These are phyloP conservation scores for Debaryomyces castellii DNA, from an alignment of 805 yeast species.

Conservation along the genomic window DNA sequence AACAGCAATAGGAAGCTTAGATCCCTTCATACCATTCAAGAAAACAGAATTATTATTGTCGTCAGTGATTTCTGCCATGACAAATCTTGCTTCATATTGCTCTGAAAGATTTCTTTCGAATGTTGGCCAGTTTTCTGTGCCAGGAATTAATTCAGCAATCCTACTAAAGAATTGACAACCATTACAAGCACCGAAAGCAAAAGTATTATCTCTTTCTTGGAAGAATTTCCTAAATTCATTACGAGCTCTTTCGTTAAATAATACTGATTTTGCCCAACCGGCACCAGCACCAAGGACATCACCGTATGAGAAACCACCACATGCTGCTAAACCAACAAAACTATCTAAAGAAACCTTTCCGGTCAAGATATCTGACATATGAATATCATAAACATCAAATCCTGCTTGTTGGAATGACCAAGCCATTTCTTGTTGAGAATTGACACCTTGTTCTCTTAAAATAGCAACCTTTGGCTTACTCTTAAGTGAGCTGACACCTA, in stretches of 20 bases:
- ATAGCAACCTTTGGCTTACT: slow-evolving; percentile 88
- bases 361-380: slow-evolving; percentile 86
- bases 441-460: slow-evolving; percentile 97
- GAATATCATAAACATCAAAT: slow-evolving; percentile 89
- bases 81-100: slow-evolving; percentile 94
- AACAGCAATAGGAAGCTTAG: slow-evolving; percentile 91
- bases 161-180: slow-evolving; percentile 96
- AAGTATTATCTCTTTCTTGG: slow-evolving; percentile 84
- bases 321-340: slow-evolving; percentile 93
- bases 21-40: slow-evolving; percentile 89
- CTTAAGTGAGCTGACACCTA: slow-evolving; percentile 34
- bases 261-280: slow-evolving; percentile 97
- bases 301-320: slow-evolving; percentile 99
- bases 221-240: slow-evolving; percentile 77
- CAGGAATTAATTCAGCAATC: slow-evolving; percentile 84
- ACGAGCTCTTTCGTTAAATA: slow-evolving; percentile 77
- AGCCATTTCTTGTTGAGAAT: slow-evolving; percentile 98
- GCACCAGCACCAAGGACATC: slow-evolving; percentile 98
- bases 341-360: slow-evolving; percentile 72
- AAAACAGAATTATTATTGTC: slow-evolving; percentile 64
- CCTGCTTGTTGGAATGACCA: slow-evolving; percentile 96
- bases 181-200: slow-evolving; percentile 97
- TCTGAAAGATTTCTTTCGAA: slow-evolving; percentile 89
- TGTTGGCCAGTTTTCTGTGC: slow-evolving; percentile 93
- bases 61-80: slow-evolving; percentile 74